phyloP scores from a whole-genome alignment of 371 early-diverging fungal species.

The Thermomucor indicae-seudaticae region DNA sequence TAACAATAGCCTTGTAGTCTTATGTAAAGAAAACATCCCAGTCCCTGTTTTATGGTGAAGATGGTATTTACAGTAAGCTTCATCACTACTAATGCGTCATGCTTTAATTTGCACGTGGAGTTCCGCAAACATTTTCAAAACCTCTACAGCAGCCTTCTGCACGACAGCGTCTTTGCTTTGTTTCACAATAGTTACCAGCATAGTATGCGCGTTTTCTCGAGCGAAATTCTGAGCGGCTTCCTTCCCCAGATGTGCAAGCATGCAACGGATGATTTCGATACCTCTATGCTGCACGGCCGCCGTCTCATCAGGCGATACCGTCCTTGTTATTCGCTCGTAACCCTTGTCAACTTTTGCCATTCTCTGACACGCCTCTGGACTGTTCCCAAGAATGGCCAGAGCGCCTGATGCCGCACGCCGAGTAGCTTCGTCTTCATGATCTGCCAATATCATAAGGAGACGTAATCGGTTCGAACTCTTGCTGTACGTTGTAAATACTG shows the following conservation, averaged over 20 bases:
- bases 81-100: too few species aligned
- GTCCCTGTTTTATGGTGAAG: too few species aligned
- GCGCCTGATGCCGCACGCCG: slow-evolving; percentile 86
- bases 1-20: too few species aligned
- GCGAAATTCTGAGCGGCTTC: slow-evolving; percentile 20
- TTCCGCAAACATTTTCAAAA: slow-evolving; percentile 48
- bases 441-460: slow-evolving; percentile 79
- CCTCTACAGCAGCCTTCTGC: slow-evolving; percentile 54
- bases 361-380: slow-evolving; percentile 48
- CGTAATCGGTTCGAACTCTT: slow-evolving; percentile 56
- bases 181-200: slow-evolving; percentile 40
- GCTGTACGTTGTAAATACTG: slow-evolving; percentile 76
- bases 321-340: slow-evolving; percentile 42
- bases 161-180: slow-evolving; percentile 45
- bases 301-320: slow-evolving; percentile 34
- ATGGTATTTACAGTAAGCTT: too few species aligned
- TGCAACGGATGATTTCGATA: slow-evolving; percentile 45
- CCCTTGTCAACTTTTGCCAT: slow-evolving; percentile 51
- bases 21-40: too few species aligned
- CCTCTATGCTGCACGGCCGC: slow-evolving; percentile 52
- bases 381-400: slow-evolving; percentile 76
- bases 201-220: slow-evolving; percentile 26
- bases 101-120: slow-evolving; percentile 34
- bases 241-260: slow-evolving; percentile 32
- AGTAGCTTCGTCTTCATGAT: slow-evolving; percentile 82